These are phyloP conservation scores for Centaurea solstitialis DNA, from an alignment of 129 eudicot species.

Conservation along the genomic window DNA sequence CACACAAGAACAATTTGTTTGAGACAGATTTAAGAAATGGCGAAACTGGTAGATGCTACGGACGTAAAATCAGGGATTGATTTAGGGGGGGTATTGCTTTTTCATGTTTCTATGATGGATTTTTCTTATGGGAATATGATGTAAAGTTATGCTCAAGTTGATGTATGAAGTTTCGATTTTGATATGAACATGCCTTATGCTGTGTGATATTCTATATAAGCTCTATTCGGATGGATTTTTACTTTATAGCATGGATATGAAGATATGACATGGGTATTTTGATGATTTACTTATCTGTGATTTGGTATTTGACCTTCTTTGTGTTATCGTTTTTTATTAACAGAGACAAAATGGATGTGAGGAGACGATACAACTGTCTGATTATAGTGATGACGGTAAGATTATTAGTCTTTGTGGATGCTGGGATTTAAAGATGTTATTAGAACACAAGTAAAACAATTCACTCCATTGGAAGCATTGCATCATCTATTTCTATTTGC, in stretches of 20 bases:
- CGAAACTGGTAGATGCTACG: no score
- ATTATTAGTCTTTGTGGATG: background rate
- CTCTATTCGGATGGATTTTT: background rate
- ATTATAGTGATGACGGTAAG: conserved; percentile 34
- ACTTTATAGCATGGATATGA: background rate
- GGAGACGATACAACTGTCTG: conserved; percentile 33
- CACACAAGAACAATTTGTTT: background rate
- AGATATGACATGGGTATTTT: background rate
- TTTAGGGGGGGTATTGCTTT: no score
- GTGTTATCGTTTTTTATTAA: conserved; percentile 9
- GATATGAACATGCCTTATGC: background rate
- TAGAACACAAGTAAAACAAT: background rate
- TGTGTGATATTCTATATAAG: background rate
- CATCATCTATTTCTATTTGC: background rate
- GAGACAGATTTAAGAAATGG: background rate
- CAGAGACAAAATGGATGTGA: conserved; percentile 25
- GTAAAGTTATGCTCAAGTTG: no score
- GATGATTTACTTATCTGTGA: conserved; percentile 4
- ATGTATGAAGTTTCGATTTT: background rate
- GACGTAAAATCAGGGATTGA: no score
- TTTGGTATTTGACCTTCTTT: conserved; percentile 16
- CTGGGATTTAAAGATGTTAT: background rate
- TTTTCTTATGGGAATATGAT: no score
- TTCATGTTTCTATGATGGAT: no score
- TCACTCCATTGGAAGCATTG: conserved; percentile 8